Conservation (phyloP, 108 stramenopile genomes). For the Fragilariopsis cylindrus region DNA sequence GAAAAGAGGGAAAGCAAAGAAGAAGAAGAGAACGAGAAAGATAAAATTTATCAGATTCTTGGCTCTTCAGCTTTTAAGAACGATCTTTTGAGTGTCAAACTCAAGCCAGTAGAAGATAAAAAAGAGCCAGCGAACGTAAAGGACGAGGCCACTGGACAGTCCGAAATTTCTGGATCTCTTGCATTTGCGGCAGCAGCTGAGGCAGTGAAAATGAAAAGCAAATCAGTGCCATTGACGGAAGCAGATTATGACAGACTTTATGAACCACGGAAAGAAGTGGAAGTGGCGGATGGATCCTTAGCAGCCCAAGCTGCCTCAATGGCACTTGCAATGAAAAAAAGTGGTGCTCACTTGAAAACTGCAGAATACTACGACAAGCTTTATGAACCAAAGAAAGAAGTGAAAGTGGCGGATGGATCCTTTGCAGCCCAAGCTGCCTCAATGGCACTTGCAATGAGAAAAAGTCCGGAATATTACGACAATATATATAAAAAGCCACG, state of each 20-base stretch:
- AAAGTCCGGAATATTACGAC: background rate
- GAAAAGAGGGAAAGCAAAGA: background rate
- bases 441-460: conserved; percentile 5
- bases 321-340: background rate
- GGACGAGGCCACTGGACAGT: background rate
- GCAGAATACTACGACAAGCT: background rate
- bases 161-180: background rate
- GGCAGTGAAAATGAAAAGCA: background rate
- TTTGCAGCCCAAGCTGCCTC: conserved; percentile 4
- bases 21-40: background rate
- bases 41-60: background rate
- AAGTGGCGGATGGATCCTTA: background rate
- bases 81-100: background rate
- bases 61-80: too few relatives aligned
- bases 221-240: background rate
- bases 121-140: background rate
- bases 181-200: background rate
- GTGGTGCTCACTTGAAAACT: background rate
- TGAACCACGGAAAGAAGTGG: background rate
- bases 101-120: background rate
- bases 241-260: conserved; percentile 9
- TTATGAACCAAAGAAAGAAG: background rate
- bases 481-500: background rate
- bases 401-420: background rate
- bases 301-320: background rate